Percentiles rank a stretch among this genome's conserved stretches.
Conservation (phyloP, 306 rosid genomes). For the Leucaena leucocephala region DNA sequence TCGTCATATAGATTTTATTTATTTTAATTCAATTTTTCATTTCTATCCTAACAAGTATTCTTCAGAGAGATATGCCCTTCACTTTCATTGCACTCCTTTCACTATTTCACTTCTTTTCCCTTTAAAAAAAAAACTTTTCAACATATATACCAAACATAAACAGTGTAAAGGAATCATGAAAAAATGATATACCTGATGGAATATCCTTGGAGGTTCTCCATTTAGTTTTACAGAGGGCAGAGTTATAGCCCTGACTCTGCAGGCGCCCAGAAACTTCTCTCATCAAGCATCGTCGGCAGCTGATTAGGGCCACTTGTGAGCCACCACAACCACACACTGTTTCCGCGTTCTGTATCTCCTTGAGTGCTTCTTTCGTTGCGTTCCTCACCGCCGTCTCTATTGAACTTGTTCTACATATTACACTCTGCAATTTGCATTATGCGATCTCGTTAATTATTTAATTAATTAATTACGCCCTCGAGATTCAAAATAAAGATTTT, state of each 20-base stretch:
- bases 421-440: slow-evolving; percentile 41
- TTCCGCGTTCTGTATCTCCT: slow-evolving; percentile 43
- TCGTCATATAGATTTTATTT: neutral
- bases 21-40: neutral
- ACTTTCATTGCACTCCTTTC: neutral
- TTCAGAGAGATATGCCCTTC: no score
- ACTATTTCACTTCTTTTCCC: neutral
- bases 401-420: slow-evolving; percentile 53
- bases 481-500: neutral
- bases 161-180: neutral
- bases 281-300: slow-evolving; percentile 66
- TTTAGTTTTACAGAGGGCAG: slow-evolving; percentile 78
- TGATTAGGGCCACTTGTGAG: slow-evolving; percentile 35
- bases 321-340: slow-evolving; percentile 63
- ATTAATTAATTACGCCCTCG: neutral
- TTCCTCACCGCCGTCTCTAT: slow-evolving; percentile 64
- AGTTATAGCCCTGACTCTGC: slow-evolving; percentile 50
- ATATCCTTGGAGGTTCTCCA: slow-evolving; percentile 65
- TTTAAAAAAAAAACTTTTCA: neutral
- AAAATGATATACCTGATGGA: slow-evolving; percentile 62
- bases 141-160: neutral
- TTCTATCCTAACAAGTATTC: no score
- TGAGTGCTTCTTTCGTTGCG: slow-evolving; percentile 51
- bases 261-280: slow-evolving; percentile 61
- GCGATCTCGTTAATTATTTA: neutral